These are phyloP conservation scores for Anastatica hierochuntica DNA, from an alignment of 345 rosid genomes.

Conservation along the genomic window DNA sequence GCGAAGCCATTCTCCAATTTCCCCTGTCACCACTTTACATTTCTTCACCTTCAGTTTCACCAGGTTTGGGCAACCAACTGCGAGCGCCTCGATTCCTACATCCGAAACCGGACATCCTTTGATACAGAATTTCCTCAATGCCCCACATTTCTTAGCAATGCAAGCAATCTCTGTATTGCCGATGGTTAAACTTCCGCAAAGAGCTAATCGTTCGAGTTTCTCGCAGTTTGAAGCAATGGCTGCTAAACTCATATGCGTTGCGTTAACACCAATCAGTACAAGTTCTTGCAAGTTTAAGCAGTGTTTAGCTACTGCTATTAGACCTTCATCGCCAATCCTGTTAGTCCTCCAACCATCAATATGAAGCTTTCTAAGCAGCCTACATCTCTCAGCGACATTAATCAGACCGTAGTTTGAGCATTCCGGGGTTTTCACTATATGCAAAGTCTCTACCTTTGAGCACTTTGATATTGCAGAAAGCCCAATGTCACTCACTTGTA, in stretches of 20 bases:
- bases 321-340: constrained; percentile 79
- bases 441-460: constrained; percentile 53
- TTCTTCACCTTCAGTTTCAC: constrained; percentile 81
- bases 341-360: constrained; percentile 83
- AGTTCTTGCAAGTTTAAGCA: constrained; percentile 68
- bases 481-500: constrained; percentile 71
- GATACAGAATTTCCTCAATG: constrained; percentile 76
- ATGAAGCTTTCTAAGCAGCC: constrained; percentile 65
- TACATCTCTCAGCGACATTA: constrained; percentile 59
- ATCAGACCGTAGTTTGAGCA: constrained; percentile 64
- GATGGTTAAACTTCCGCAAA: constrained; percentile 65
- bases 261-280: constrained; percentile 75
- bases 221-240: constrained; percentile 54
- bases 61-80: constrained; percentile 72
- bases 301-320: constrained; percentile 55
- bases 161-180: constrained; percentile 74
- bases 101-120: constrained; percentile 77
- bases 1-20: constrained; percentile 50
- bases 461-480: constrained; percentile 53
- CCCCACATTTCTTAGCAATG: constrained; percentile 61
- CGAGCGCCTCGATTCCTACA: constrained; percentile 58
- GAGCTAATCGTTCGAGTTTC: constrained; percentile 64
- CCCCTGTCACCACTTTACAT: constrained; percentile 61
- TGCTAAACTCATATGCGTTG: constrained; percentile 50
- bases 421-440: constrained; percentile 63